phyloP scores from a whole-genome alignment of 768 basidiomycete genomes.

The Tricholoma furcatifolium region DNA sequence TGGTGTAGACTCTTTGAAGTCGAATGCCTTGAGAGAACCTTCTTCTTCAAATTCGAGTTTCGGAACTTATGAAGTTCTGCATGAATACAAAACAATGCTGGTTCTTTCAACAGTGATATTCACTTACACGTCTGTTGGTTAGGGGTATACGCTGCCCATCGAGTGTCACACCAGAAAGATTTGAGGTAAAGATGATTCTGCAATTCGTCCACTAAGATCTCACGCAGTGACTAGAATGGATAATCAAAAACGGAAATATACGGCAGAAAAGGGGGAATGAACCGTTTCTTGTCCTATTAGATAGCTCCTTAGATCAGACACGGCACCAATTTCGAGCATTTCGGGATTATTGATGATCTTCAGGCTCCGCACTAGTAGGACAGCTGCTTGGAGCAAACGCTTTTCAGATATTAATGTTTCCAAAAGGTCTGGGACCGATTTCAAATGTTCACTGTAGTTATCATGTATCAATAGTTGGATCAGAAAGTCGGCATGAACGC shows the following conservation, averaged over 20 bases:
- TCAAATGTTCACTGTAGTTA: slow-evolving; percentile 73
- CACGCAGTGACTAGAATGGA: slow-evolving; percentile 69
- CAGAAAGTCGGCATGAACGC: slow-evolving; percentile 22
- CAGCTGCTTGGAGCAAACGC: slow-evolving; percentile 83
- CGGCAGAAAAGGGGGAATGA: slow-evolving; percentile 15
- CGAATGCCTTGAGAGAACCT: slow-evolving; percentile 24
- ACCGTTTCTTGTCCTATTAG: slow-evolving; percentile 85
- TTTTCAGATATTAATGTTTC: slow-evolving; percentile 97
- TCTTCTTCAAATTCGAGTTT: slow-evolving; percentile 66
- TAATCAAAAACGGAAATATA: not conserved
- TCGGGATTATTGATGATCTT: slow-evolving; percentile 91
- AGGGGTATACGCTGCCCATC: slow-evolving; percentile 83
- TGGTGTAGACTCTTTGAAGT: slow-evolving; percentile 34
- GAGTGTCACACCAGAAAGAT: slow-evolving; percentile 91
- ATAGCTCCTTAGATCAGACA: slow-evolving; percentile 85
- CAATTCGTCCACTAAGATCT: slow-evolving; percentile 92
- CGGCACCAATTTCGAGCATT: slow-evolving; percentile 93
- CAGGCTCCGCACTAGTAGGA: slow-evolving; percentile 81
- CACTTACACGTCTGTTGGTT: slow-evolving; percentile 76
- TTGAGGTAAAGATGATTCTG: slow-evolving; percentile 98
- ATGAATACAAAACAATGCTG: not conserved
- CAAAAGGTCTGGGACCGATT: slow-evolving; percentile 85
- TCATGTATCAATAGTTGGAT: slow-evolving; percentile 7
- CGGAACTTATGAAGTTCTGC: slow-evolving; percentile 45
- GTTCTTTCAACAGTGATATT: not conserved